Conservation (phyloP, 345 rosid species). For the Gossypium turneri region DNA sequence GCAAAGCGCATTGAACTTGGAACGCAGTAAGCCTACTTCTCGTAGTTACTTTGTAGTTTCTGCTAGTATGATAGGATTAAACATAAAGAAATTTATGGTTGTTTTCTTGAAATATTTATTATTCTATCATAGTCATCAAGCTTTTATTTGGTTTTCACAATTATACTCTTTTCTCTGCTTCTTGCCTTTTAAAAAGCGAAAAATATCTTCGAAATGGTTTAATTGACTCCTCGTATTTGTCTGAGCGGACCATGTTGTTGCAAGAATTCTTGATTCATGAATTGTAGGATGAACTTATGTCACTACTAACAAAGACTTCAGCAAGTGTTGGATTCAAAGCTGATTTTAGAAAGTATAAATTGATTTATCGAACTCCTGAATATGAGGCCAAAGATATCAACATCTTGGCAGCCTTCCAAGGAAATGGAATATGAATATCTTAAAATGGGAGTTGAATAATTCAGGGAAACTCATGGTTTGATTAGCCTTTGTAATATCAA, state of each 20-base stretch:
- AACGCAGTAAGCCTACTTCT: slow-evolving; percentile 49
- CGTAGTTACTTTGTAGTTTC: background rate
- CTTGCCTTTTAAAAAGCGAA: background rate
- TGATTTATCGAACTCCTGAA: background rate
- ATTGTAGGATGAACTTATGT: background rate
- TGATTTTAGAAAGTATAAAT: background rate
- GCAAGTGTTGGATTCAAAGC: background rate
- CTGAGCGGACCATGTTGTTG: background rate
- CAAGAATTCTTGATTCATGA: background rate
- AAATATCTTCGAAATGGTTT: background rate
- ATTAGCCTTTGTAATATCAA: background rate
- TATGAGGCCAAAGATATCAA: background rate
- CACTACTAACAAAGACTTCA: background rate
- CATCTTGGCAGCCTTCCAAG: background rate
- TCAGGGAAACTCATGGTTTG: background rate
- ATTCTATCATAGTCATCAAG: slow-evolving; percentile 8
- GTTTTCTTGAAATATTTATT: background rate
- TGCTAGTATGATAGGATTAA: slow-evolving; percentile 1
- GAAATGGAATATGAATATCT: background rate
- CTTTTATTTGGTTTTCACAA: background rate
- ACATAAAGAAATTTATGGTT: background rate
- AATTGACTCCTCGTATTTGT: background rate
- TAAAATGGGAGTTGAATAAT: background rate
- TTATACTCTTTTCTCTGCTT: background rate
- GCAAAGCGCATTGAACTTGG: slow-evolving; percentile 64